phyloP scores from a whole-genome alignment of 257 asterid genomes.

The Solanum infundibuliforme region DNA sequence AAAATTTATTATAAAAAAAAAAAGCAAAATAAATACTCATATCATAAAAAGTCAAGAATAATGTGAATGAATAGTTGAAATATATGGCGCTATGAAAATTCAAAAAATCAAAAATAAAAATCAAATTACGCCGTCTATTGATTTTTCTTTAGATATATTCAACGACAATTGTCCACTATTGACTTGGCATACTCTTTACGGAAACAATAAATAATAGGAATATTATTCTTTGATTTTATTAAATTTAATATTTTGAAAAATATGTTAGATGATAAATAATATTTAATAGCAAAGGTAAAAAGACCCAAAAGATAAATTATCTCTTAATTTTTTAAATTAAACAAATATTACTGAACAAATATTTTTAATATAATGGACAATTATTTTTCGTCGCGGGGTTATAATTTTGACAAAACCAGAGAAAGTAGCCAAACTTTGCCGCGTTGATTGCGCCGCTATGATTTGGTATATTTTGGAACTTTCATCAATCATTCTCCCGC shows the following conservation, averaged over 20 bases:
- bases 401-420: neutral
- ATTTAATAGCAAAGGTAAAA: no score
- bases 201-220: no score
- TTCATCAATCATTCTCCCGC: neutral
- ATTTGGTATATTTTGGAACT: neutral
- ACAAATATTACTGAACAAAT: no score
- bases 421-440: neutral
- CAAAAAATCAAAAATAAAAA: neutral
- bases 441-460: conserved; percentile 5
- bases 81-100: neutral
- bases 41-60: neutral
- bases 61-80: neutral
- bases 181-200: no score
- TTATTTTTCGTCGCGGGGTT: no score
- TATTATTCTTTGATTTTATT: no score
- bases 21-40: neutral
- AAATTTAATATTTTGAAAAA: no score
- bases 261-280: no score
- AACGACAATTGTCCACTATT: no score
- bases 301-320: no score
- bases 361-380: no score
- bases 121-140: neutral
- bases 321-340: no score
- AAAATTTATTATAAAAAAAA: neutral
- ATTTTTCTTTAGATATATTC: neutral